phyloP scores from a whole-genome alignment of 345 rosid species.

The Nephelium lappaceum region DNA sequence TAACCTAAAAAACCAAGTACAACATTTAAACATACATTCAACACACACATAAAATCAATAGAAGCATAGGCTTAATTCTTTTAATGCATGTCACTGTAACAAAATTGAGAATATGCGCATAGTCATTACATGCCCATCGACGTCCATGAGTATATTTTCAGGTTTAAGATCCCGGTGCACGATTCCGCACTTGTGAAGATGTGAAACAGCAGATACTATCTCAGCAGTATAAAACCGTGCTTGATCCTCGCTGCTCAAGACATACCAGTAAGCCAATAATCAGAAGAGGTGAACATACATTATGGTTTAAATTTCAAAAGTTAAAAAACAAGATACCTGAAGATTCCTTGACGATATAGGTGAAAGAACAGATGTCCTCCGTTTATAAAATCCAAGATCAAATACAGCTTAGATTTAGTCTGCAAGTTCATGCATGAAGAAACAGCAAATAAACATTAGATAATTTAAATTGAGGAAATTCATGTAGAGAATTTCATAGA shows the following conservation, averaged over 20 bases:
- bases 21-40: background rate
- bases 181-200: conserved; percentile 67
- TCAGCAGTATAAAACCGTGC: conserved; percentile 73
- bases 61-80: background rate
- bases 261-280: conserved; percentile 12
- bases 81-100: conserved; percentile 7
- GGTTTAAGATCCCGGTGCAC: conserved; percentile 83
- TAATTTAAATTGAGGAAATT: background rate
- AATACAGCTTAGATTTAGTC: conserved; percentile 73
- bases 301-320: background rate
- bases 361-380: conserved; percentile 86
- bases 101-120: conserved; percentile 4
- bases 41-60: background rate
- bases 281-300: conserved; percentile 17
- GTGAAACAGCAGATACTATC: conserved; percentile 77
- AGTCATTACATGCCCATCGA: conserved; percentile 66
- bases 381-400: conserved; percentile 73
- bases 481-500: background rate
- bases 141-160: conserved; percentile 72
- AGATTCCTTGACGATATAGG: conserved; percentile 64
- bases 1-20: conserved; percentile 40
- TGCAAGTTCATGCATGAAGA: conserved; percentile 27
- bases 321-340: conserved; percentile 44
- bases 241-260: conserved; percentile 65
- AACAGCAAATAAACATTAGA: background rate